Evolutionary conservation across 805 yeast genomes (phyloP).

Genomic region (Pichia manshurica): DNA sequence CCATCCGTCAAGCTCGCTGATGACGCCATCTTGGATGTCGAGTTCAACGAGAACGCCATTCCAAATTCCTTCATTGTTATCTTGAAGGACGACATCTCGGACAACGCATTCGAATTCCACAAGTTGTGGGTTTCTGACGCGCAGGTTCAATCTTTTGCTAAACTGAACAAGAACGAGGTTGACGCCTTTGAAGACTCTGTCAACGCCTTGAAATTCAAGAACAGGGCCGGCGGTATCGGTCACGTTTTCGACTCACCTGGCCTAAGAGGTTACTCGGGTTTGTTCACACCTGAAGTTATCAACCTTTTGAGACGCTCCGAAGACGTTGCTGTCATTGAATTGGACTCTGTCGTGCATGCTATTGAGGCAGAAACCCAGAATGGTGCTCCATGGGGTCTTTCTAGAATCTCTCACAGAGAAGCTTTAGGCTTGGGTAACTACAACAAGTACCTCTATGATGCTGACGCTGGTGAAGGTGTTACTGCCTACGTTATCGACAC

Average conservation of each 20-base stretch:
- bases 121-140: constrained; percentile 55
- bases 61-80: constrained; percentile 82
- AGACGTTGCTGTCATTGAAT: constrained; percentile 56
- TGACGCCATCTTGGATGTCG: constrained; percentile 38
- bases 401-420: constrained; percentile 81
- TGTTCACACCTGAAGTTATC: constrained; percentile 68
- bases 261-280: constrained; percentile 80
- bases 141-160: constrained; percentile 38
- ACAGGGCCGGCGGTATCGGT: constrained; percentile 45
- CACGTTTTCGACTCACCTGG: constrained; percentile 58
- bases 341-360: constrained; percentile 66
- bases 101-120: constrained; percentile 57
- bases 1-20: constrained; percentile 13
- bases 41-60: constrained; percentile 44
- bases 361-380: constrained; percentile 60
- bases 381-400: constrained; percentile 93
- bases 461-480: constrained; percentile 75
- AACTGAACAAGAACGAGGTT: constrained; percentile 18
- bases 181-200: constrained; percentile 29
- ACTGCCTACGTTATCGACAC: constrained; percentile 87
- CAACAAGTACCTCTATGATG: constrained; percentile 68
- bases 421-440: constrained; percentile 61
- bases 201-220: constrained; percentile 16
- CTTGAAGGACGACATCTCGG: constrained; percentile 58
- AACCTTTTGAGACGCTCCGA: constrained; percentile 59